Conservation (phyloP, 2,329 filamentous ascomycete species). For the Ustilaginoidea virens region DNA sequence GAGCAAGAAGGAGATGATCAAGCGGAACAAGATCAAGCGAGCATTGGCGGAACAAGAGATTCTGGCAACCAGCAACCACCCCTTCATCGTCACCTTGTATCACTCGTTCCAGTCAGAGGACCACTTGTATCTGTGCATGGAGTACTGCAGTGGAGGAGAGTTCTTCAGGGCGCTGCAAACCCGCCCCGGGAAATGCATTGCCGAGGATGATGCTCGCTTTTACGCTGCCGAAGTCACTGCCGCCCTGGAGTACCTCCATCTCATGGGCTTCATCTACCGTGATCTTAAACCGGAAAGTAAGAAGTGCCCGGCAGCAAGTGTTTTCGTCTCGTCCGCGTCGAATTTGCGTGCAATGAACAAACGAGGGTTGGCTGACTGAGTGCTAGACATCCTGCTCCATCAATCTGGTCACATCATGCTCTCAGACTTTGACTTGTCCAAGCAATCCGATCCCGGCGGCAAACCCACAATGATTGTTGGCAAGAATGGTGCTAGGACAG, state of each 20-base stretch:
- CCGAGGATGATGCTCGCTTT: conserved; percentile 91
- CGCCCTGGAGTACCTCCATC: conserved; percentile 85
- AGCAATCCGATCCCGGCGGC: conserved; percentile 90
- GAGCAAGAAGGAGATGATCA: conserved; percentile 99
- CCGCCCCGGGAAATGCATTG: conserved; percentile 89
- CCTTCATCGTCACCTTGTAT: conserved; percentile 96
- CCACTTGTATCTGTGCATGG: conserved; percentile 98
- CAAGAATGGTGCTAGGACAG: conserved; percentile 73
- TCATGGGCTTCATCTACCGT: conserved; percentile 99
- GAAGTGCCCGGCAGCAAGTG: too few relatives aligned
- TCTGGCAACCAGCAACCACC: conserved; percentile 93
- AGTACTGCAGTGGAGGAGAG: conserved; percentile 97
- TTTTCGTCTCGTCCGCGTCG: too few relatives aligned
- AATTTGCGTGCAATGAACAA: too few relatives aligned
- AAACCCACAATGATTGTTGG: conserved; percentile 96
- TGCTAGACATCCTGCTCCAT: conserved; percentile 95
- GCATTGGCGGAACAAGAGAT: conserved; percentile 97
- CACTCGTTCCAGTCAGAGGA: conserved; percentile 99
- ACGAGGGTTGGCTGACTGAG: too few relatives aligned
- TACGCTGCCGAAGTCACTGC: conserved; percentile 97
- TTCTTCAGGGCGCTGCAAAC: conserved; percentile 97
- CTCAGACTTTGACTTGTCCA: conserved; percentile 95
- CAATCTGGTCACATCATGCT: conserved; percentile 99
- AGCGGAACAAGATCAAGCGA: conserved; percentile 99
- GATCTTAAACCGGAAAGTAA: conserved; percentile 95